These are phyloP conservation scores for Nothophoma quercina DNA, from an alignment of 2,329 filamentous ascomycete species.

Conservation along the genomic window DNA sequence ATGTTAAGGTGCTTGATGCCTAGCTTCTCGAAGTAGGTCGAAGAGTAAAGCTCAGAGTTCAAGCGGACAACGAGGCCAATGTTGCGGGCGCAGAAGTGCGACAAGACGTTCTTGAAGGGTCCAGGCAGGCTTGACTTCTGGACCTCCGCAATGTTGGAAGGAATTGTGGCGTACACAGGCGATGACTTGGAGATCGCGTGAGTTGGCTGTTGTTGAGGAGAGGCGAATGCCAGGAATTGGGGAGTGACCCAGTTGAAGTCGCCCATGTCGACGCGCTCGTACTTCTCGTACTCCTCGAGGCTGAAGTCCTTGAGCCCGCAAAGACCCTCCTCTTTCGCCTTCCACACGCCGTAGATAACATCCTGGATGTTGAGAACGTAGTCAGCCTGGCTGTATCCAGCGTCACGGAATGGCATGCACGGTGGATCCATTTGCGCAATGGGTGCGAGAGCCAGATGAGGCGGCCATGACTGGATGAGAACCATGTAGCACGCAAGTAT, in stretches of 20 bases:
- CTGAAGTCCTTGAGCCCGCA: constrained; percentile 94
- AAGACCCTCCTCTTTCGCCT: constrained; percentile 93
- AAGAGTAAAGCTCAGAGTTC: constrained; percentile 94
- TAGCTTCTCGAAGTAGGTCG: constrained; percentile 94
- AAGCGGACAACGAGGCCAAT: constrained; percentile 93
- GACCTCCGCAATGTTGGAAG: constrained; percentile 77
- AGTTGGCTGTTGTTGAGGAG: constrained; percentile 82
- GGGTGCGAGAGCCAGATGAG: constrained; percentile 91
- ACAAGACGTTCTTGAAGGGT: constrained; percentile 95
- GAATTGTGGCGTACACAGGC: constrained; percentile 76
- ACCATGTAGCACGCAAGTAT: constrained; percentile 99
- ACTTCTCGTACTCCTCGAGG: constrained; percentile 95
- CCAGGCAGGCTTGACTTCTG: constrained; percentile 74
- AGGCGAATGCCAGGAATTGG: constrained; percentile 94
- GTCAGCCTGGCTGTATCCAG: constrained; percentile 97
- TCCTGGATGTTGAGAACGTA: constrained; percentile 96
- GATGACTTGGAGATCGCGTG: constrained; percentile 75
- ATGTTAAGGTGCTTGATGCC: constrained; percentile 97
- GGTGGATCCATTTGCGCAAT: constrained; percentile 97
- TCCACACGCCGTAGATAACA: constrained; percentile 98
- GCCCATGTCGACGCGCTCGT: constrained; percentile 94
- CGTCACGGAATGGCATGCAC: constrained; percentile 98
- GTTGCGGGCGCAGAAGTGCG: constrained; percentile 85
- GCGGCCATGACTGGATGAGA: constrained; percentile 95
- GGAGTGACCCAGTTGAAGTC: constrained; percentile 99